Evolutionary conservation across 2,329 filamentous ascomycete genomes (phyloP).

Genomic region (Ceratocystis harringtonii): DNA sequence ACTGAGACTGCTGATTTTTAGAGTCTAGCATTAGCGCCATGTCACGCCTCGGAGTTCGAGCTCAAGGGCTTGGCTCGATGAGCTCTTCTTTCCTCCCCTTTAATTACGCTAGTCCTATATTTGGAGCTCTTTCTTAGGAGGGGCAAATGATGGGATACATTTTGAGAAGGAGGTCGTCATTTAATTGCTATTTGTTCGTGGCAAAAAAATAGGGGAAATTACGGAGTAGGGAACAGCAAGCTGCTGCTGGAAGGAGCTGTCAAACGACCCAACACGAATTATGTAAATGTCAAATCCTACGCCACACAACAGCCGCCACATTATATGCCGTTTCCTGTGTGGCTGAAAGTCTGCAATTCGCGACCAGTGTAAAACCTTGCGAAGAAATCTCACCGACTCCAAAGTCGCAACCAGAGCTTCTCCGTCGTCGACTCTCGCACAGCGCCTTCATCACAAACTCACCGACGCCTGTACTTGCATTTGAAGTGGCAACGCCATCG

Average conservation of each 20-base stretch:
- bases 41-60: too few relatives aligned
- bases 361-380: background rate
- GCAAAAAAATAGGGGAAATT: too few relatives aligned
- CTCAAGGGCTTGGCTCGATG: background rate
- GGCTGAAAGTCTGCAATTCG: background rate
- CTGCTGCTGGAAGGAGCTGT: too few relatives aligned
- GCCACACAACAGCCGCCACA: background rate
- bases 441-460: background rate
- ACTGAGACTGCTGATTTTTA: background rate
- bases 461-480: background rate
- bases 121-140: too few relatives aligned
- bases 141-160: too few relatives aligned
- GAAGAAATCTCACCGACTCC: background rate
- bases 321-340: background rate
- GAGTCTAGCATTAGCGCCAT: background rate
- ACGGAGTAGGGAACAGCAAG: too few relatives aligned
- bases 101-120: background rate
- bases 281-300: too few relatives aligned
- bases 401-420: background rate
- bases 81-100: background rate
- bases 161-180: too few relatives aligned
- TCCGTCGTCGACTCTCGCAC: background rate
- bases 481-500: background rate
- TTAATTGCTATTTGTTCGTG: too few relatives aligned
- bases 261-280: too few relatives aligned